Percentiles rank a stretch among this genome's conserved stretches.
These are phyloP conservation scores for Saposhnikovia divaricata DNA, from an alignment of 129 eudicot genomes.

Conservation along the genomic window DNA sequence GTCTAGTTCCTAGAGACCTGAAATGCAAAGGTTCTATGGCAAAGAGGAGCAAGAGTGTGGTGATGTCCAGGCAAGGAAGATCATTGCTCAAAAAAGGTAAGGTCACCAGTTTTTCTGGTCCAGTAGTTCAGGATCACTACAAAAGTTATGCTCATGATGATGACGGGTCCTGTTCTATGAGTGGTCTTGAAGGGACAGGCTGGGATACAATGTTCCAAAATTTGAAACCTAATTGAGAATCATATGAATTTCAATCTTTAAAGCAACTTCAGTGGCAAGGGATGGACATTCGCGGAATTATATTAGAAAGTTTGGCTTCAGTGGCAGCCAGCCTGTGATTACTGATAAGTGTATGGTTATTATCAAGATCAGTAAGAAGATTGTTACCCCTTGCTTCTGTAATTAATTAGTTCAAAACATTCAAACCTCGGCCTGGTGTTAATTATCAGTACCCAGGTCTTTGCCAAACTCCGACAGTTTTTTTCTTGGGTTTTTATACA, in stretches of 20 bases:
- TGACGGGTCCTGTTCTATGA: conserved; percentile 29
- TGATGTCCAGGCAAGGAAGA: conserved; percentile 34
- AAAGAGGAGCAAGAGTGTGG: conserved; percentile 44
- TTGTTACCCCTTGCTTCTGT: background rate
- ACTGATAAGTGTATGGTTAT: background rate
- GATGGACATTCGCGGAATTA: no score
- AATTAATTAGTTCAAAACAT: background rate
- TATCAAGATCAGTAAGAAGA: background rate
- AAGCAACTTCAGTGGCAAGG: background rate
- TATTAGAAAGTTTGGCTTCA: background rate
- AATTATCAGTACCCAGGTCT: background rate
- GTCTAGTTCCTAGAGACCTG: conserved; percentile 34
- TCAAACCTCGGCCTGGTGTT: background rate
- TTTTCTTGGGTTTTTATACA: background rate
- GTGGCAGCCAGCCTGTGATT: conserved; percentile 27
- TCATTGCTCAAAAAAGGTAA: conserved; percentile 68
- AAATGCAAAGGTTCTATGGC: conserved; percentile 47
- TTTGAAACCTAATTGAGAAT: conserved; percentile 66
- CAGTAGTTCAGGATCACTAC: conserved; percentile 28
- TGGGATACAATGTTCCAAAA: conserved; percentile 91
- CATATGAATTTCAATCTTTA: background rate
- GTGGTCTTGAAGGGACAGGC: conserved; percentile 34
- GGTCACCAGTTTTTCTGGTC: conserved; percentile 45
- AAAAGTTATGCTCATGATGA: conserved; percentile 25
- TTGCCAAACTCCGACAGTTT: background rate